Evolutionary conservation across 2,329 filamentous ascomycete genomes (phyloP).

Genomic region (Thielaviopsis euricoi): DNA sequence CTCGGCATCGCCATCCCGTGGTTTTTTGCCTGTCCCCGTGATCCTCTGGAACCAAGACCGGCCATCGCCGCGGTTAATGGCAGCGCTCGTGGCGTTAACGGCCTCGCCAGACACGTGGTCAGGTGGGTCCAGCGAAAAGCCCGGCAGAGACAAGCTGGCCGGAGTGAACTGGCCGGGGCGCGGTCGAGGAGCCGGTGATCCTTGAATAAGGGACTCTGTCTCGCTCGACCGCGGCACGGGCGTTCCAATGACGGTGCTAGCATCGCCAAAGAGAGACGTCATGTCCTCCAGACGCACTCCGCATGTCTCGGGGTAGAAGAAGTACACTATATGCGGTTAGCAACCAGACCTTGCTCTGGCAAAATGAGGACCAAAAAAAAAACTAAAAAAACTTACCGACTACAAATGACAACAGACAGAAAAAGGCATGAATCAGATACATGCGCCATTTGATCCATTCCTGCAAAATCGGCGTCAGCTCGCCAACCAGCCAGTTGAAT

Average conservation of each 20-base stretch:
- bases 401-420: conserved; percentile 88
- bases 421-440: conserved; percentile 91
- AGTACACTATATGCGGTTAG: conserved; percentile 54
- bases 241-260: conserved; percentile 64
- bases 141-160: conserved; percentile 41
- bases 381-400: conserved; percentile 53
- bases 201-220: conserved; percentile 64
- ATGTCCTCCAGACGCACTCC: conserved; percentile 93
- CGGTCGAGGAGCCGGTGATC: conserved; percentile 47
- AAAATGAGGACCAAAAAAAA: background rate
- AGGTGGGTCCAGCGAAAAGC: conserved; percentile 59
- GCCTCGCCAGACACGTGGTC: conserved; percentile 30
- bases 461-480: conserved; percentile 86
- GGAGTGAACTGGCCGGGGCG: conserved; percentile 45
- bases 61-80: background rate
- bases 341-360: too few relatives aligned
- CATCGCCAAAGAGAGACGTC: conserved; percentile 86
- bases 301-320: conserved; percentile 92
- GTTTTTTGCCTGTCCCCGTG: conserved; percentile 21
- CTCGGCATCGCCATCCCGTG: conserved; percentile 19
- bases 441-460: conserved; percentile 85
- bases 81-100: background rate
- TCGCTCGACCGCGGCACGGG: conserved; percentile 53
- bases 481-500: conserved; percentile 93
- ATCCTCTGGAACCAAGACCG: conserved; percentile 33